Evolutionary conservation across 805 yeast genomes (phyloP).

Genomic region (Ogataea zsoltii): DNA sequence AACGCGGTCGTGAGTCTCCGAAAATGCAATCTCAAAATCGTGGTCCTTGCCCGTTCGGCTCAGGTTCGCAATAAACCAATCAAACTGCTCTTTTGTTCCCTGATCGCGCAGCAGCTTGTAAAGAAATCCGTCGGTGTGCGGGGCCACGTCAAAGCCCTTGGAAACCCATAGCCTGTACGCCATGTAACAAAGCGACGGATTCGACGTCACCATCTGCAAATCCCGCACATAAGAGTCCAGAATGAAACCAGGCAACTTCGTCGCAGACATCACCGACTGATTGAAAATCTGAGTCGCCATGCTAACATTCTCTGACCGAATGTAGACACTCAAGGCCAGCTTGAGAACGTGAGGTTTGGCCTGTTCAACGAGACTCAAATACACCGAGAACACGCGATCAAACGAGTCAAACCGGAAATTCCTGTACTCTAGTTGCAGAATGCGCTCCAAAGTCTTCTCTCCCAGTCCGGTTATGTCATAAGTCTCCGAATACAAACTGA

Average conservation of each 20-base stretch:
- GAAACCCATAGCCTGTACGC: slow-evolving; percentile 32
- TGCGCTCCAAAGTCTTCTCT: slow-evolving; percentile 14
- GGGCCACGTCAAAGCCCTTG: slow-evolving; percentile 14
- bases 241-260: slow-evolving; percentile 17
- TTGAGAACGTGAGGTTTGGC: slow-evolving; percentile 20
- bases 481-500: slow-evolving; percentile 17
- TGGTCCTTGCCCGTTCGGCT: slow-evolving; percentile 12
- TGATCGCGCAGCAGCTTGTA: slow-evolving; percentile 20
- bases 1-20: slow-evolving; percentile 13
- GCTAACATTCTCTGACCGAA: slow-evolving; percentile 27
- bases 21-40: slow-evolving; percentile 18
- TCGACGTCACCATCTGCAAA: slow-evolving; percentile 21
- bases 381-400: slow-evolving; percentile 23
- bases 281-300: slow-evolving; percentile 32
- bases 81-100: slow-evolving; percentile 24
- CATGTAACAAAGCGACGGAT: slow-evolving; percentile 23
- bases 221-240: slow-evolving; percentile 25
- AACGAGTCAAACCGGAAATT: slow-evolving; percentile 27
- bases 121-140: slow-evolving; percentile 26
- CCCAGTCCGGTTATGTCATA: slow-evolving; percentile 21
- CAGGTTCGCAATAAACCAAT: slow-evolving; percentile 23
- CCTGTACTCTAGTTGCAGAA: slow-evolving; percentile 21
- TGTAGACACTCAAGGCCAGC: slow-evolving; percentile 27
- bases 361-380: slow-evolving; percentile 12
- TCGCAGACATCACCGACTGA: slow-evolving; percentile 28